Base-by-base conservation (phyloP, 495 filamentous ascomycete genomes). In the Neurospora hispaniola region DNA sequence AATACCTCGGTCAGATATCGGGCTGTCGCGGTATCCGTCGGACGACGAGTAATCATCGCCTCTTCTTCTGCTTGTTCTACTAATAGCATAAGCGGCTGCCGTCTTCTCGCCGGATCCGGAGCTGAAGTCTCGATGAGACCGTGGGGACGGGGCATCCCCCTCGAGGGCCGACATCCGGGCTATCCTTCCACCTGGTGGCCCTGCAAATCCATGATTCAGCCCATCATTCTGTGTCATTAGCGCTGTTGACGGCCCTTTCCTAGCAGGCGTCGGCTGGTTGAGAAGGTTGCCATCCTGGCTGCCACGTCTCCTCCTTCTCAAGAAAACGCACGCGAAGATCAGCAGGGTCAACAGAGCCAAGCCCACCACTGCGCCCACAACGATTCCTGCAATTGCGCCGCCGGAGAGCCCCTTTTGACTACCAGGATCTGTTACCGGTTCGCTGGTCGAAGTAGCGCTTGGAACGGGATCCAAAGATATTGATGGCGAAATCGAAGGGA, bases 151-250 rank as follows among this genome's bases (percentile, higher is more conserved):
- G 0, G 89, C 87, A 14, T 88, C 86, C 71, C 86, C 89, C 79
- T 98, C 94, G 42, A 99, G 83, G 14, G 96, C 96, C 41, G 95
- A 94, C 96, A 99, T 98, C 43, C 96, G 89, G 10, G 96, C 91
- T 69, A 99, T 94, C 59, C 96, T 90, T 43, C 93, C 94, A 41
- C 94, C 95, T 44, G 94, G 92, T 35, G 95, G 87, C 41, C 92
- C 85, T 73, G 93, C 91, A 74, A 91, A 92, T 42, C 88, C 89
- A 71, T 86, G 83, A 2, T 66, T 66, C 16, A 89, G 87, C 41
- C 86, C 77, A 23, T 80, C 75, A 12, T 74, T 75, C 10, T 80
- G 79, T 6, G 81, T 77, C 73, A 79, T 75, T 62, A 79, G 80
- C 11, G 72, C 44, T n/a, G 80, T 77, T 11, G 81, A 75, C 42